phyloP scores from a whole-genome alignment of 2,329 filamentous ascomycete species.

The Fusarium pseudocircinatum region DNA sequence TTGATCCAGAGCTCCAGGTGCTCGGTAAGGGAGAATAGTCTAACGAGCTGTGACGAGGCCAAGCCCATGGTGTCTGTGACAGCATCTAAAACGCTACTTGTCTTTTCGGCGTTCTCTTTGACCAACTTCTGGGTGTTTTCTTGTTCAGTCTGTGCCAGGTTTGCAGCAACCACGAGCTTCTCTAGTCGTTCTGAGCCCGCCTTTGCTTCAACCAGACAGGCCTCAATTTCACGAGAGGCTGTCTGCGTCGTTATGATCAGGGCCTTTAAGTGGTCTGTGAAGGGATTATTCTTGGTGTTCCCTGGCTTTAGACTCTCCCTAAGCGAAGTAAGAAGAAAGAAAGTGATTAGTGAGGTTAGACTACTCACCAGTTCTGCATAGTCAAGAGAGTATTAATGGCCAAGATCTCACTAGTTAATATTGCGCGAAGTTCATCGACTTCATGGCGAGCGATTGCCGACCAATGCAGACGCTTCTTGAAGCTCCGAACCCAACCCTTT shows the following conservation, averaged over 20 bases:
- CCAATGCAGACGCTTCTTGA: neutral
- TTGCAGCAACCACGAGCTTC: neutral
- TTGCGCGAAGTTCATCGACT: neutral
- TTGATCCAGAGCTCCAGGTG: neutral
- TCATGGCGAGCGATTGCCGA: neutral
- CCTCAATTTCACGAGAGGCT: neutral
- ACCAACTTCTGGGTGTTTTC: neutral
- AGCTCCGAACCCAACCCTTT: neutral
- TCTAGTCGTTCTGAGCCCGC: neutral
- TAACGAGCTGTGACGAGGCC: neutral
- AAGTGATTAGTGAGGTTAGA: neutral
- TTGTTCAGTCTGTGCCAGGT: neutral
- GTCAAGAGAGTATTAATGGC: neutral
- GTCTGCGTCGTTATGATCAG: neutral
- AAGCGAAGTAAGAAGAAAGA: neutral
- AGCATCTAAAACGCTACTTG: neutral
- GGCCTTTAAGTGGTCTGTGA: neutral
- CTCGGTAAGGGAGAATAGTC: neutral
- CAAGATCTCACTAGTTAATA: neutral
- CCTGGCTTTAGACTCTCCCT: neutral
- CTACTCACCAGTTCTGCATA: neutral
- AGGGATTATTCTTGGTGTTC: neutral
- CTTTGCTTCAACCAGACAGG: neutral
- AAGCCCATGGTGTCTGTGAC: neutral
- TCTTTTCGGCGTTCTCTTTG: neutral